Percentiles rank a stretch among this genome's conserved stretches.
Conservation (phyloP, 1,284 basidiomycete genomes). For the Moesziomyces sp. region DNA sequence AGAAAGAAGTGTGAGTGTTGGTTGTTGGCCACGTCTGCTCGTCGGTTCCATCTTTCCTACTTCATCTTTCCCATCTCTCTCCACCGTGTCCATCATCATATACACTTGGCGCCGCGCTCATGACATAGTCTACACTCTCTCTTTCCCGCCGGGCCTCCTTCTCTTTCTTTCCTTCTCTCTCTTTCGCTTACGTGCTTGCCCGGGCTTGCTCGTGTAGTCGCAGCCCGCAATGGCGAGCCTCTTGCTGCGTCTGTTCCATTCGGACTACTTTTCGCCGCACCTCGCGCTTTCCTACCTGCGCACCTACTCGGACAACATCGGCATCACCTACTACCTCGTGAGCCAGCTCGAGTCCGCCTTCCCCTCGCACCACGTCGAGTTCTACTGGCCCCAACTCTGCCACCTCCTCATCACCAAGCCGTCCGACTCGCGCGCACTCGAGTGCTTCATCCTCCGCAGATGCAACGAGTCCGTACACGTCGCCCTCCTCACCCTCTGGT, state of each 20-base stretch:
- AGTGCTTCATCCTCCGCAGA: conserved; percentile 61
- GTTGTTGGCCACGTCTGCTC: no score
- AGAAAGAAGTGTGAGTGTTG: no score
- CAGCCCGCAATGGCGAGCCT: conserved; percentile 59
- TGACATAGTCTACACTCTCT: no score
- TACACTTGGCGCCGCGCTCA: no score
- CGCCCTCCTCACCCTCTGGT: conserved; percentile 65
- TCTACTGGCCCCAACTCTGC: conserved; percentile 67
- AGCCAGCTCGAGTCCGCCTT: conserved; percentile 58
- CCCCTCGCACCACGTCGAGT: conserved; percentile 57
- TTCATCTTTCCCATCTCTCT: no score
- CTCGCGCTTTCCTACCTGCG: conserved; percentile 65
- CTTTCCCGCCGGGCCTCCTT: no score
- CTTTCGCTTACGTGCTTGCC: no score
- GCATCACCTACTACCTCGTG: conserved; percentile 67
- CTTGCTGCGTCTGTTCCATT: conserved; percentile 65
- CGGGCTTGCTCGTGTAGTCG: background rate
- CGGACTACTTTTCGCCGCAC: conserved; percentile 66
- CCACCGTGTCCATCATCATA: no score
- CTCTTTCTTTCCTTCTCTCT: no score
- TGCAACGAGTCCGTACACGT: conserved; percentile 65
- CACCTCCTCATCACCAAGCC: conserved; percentile 65
- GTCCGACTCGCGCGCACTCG: conserved; percentile 61
- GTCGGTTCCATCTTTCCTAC: no score
- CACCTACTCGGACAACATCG: conserved; percentile 65